A percentile compares a stretch with the other conserved stretches of the same genome.
These are phyloP conservation scores for Penicillium brasilianum DNA, from an alignment of 2,329 filamentous ascomycete genomes.

Conservation along the genomic window DNA sequence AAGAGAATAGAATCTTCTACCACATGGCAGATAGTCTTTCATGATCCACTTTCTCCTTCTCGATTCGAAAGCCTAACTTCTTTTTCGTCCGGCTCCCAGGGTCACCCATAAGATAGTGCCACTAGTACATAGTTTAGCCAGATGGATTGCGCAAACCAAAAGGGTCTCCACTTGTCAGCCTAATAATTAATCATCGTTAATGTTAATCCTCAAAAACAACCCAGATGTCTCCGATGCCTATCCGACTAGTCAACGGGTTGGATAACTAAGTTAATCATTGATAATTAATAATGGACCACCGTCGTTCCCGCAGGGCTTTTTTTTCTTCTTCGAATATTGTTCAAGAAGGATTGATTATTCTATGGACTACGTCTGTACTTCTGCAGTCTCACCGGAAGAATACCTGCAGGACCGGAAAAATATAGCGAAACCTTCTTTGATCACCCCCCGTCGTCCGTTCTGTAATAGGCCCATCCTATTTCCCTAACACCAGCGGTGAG, in stretches of 20 bases:
- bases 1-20: neutral
- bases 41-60: constrained; percentile 1
- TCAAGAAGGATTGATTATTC: neutral
- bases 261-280: too few relatives aligned
- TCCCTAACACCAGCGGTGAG: neutral
- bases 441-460: neutral
- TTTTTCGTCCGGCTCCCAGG: neutral
- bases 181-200: neutral
- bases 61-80: constrained; percentile 1
- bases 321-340: neutral
- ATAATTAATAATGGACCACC: neutral
- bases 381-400: constrained; percentile 1
- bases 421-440: neutral
- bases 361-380: too few relatives aligned
- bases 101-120: neutral
- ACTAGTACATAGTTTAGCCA: neutral
- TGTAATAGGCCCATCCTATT: neutral
- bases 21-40: constrained; percentile 2
- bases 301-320: neutral
- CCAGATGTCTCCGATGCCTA: neutral
- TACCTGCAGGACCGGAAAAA: constrained; percentile 2
- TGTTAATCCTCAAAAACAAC: neutral
- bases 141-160: constrained; percentile 1
- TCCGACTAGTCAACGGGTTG: neutral
- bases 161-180: neutral